A percentile compares a stretch with the other conserved stretches of the same genome.
Conservation (phyloP, 306 rosid genomes). For the Herpetospermum pedunculosum region DNA sequence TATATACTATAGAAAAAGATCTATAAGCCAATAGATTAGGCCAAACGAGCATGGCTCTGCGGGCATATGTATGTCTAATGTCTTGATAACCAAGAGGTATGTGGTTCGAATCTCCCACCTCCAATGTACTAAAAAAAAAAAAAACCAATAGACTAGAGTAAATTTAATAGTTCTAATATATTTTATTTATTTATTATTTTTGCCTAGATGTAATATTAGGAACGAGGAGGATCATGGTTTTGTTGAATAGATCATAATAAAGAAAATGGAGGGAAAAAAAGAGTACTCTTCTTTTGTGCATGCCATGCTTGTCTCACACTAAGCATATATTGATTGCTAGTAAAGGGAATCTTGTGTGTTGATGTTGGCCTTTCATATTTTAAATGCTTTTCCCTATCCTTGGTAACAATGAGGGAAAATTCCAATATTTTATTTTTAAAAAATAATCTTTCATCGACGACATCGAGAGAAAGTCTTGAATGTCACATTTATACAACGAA, state of each 20-base stretch:
- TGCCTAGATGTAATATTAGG: neutral
- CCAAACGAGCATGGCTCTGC: no score
- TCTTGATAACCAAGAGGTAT: no score
- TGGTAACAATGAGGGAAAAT: neutral
- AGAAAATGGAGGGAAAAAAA: neutral
- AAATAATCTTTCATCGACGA: neutral
- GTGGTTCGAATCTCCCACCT: neutral
- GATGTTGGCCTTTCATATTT: slow-evolving; percentile 1
- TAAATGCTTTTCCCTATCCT: neutral
- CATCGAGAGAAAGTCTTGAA: neutral
- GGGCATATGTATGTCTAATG: no score
- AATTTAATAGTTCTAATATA: neutral
- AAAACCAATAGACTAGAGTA: neutral
- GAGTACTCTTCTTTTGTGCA: neutral
- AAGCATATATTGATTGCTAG: slow-evolving; percentile 10
- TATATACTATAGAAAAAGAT: no score
- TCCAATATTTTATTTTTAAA: neutral
- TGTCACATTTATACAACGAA: neutral
- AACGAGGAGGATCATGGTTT: neutral
- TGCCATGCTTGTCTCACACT: slow-evolving; percentile 11
- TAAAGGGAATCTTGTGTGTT: neutral
- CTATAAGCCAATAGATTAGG: no score
- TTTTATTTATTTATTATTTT: neutral
- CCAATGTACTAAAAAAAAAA: neutral
- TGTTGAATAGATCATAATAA: neutral